Evolutionary conservation across 768 basidiomycete genomes (phyloP), one percentile per base, ranked within the genome.

Genomic region (Hypsizygus marmoreus): DNA sequence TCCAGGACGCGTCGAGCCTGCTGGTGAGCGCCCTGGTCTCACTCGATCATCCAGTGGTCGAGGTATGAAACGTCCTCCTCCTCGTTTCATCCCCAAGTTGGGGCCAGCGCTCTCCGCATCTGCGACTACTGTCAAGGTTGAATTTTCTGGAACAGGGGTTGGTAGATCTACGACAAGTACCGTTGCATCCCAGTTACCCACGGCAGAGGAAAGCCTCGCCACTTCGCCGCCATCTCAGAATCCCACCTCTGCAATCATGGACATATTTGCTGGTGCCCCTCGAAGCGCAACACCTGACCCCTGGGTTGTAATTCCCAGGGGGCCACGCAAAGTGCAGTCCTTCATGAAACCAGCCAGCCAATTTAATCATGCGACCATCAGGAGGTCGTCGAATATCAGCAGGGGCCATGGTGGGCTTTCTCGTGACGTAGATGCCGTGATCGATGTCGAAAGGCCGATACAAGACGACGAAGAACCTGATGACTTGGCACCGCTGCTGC

Each of bases 241-340:
- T 22, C n/a, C 33, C 14, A 29, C 49, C 13, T 44, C 58, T 19
- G 75, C 69, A 42, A 68, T 95, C 20, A 88, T 91, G 79, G 85
- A 81, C 25, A 97, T 99, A 51, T 98, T 98, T 57, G 95, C 93
- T 0, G 95, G 95, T 28, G 93, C 92, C 2, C 85, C 86, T 20
- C 70, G 70, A 25, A 64, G 68, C 22, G 62, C 67, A 3, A 52
- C 68, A 9, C 64, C 70, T 17, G 89, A 91, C 49, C 76, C 85
- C 11, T 93, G 91, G 91, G 72, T 91, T 26, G 77, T 91, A 4
- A 55, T 90, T 1, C 79, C 85, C 6, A 68, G 64, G 30, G 66
- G 61, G 30, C 63, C 53, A 10, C 61, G 53, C 20, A 61, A 52
- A 49, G 56, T 57, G 19, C 60, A 51, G 29, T 68, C 68, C n/a